A percentile compares a stretch with the other conserved stretches of the same genome.
These are phyloP conservation scores for Cryptomeria japonica DNA, from an alignment of 75 land plant species.

Conservation along the genomic window DNA sequence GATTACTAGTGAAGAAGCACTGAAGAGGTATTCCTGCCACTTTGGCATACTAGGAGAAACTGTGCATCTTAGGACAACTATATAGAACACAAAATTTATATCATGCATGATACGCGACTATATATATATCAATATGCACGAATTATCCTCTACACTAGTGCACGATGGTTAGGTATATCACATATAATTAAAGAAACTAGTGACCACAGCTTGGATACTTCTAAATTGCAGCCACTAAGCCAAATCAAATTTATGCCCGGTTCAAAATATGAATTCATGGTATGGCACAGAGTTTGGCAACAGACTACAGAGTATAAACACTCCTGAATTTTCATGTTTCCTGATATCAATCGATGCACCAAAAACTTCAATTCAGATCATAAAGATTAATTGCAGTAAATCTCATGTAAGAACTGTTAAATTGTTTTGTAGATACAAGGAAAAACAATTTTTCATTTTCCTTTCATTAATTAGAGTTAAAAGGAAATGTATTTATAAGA, in stretches of 20 bases:
- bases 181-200: background rate
- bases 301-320: background rate
- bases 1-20: background rate
- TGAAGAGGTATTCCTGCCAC: background rate
- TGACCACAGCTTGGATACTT: background rate
- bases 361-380: background rate
- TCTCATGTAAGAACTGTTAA: background rate
- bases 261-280: background rate
- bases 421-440: background rate
- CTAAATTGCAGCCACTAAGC: background rate
- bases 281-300: background rate
- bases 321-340: background rate
- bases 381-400: background rate
- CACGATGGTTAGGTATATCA: background rate
- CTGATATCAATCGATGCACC: background rate
- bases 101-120: background rate
- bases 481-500: background rate
- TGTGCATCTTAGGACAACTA: background rate
- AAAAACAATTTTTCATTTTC: background rate
- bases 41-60: background rate
- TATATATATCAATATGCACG: too few relatives aligned
- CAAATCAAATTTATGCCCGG: background rate
- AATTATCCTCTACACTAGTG: background rate
- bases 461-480: background rate
- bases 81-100: background rate